These are phyloP conservation scores for Puccinellia tenuiflora DNA, from an alignment of 176 grass and related monocot species.

Conservation along the genomic window DNA sequence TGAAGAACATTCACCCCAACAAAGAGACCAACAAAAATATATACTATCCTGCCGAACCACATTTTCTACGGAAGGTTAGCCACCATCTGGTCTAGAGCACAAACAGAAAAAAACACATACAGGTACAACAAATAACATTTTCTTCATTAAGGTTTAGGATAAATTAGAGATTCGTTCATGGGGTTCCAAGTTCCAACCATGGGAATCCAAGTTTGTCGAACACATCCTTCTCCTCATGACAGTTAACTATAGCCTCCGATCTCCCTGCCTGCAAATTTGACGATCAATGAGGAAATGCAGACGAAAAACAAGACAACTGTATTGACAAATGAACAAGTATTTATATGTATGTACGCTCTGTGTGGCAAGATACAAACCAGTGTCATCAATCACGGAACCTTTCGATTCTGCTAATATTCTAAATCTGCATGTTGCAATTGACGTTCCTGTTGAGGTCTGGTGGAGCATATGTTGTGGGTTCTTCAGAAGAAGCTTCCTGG, in stretches of 20 bases:
- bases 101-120: no score
- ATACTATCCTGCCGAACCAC: no score
- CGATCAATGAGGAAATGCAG: background rate
- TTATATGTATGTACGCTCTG: constrained; percentile 32
- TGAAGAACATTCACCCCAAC: no score
- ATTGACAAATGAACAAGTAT: background rate
- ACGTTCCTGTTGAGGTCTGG: no score
- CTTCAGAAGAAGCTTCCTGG: no score
- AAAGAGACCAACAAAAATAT: no score
- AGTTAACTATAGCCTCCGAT: constrained; percentile 52
- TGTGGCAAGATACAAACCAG: constrained; percentile 75
- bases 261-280: constrained; percentile 48
- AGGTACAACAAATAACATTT: no score
- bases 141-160: background rate
- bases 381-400: constrained; percentile 72
- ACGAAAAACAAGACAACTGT: background rate
- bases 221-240: constrained; percentile 75
- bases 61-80: no score
- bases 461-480: no score
- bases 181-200: constrained; percentile 69
- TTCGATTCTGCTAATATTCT: constrained; percentile 81
- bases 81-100: no score
- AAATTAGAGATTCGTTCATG: constrained; percentile 57
- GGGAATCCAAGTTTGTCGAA: constrained; percentile 84
- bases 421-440: constrained; percentile 55